These are phyloP conservation scores for Taphrina pruni DNA, from an alignment of 1,139 yeast genomes.

Conservation along the genomic window DNA sequence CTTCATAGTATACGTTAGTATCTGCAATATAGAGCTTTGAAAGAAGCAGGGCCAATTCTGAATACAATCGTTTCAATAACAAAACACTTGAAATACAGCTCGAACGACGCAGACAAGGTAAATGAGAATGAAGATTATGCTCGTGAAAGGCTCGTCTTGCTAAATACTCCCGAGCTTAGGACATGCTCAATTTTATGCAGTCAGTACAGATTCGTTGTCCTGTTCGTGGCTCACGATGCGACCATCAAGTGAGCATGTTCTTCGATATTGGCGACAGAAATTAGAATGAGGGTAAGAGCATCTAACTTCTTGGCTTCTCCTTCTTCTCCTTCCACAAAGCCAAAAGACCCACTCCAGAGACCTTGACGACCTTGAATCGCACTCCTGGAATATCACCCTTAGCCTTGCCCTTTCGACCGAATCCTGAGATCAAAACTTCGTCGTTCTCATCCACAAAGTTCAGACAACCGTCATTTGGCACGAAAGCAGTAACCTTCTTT, in stretches of 20 bases:
- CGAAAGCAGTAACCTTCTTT: conserved; percentile 99
- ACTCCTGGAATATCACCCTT: conserved; percentile 67
- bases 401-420: conserved; percentile 99
- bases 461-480: conserved; percentile 99
- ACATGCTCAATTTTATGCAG: conserved; percentile 9
- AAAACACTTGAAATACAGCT: too few relatives aligned
- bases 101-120: too few relatives aligned
- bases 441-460: conserved; percentile 99
- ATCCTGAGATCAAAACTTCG: conserved; percentile 99
- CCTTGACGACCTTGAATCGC: conserved; percentile 72
- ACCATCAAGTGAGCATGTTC: neutral
- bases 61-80: too few relatives aligned
- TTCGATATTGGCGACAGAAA: neutral
- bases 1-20: too few relatives aligned
- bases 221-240: neutral
- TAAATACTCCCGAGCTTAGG: neutral
- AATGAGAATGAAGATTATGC: neutral
- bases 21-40: too few relatives aligned
- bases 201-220: neutral
- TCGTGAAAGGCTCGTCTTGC: neutral
- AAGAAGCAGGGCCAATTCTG: too few relatives aligned
- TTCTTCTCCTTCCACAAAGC: conserved; percentile 99
- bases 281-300: neutral
- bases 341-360: conserved; percentile 98
- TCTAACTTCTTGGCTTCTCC: conserved; percentile 77